Base-by-base conservation (phyloP, 2,329 filamentous ascomycete species). In the Fonsecaea multimorphosa region DNA sequence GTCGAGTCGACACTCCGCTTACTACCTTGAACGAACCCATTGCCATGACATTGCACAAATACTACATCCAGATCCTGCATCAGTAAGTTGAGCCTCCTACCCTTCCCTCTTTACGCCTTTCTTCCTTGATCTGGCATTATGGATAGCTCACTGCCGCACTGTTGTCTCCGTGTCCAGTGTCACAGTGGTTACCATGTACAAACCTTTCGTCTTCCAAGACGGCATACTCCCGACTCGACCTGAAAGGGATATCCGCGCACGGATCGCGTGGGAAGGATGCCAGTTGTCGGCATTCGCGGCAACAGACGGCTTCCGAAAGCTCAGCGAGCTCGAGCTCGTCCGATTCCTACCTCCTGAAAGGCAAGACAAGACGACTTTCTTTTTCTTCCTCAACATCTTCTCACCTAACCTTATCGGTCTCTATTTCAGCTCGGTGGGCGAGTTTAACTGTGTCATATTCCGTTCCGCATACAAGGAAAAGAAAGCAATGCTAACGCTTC, bases 261-360 rank as follows among this genome's bases (percentile, higher is more conserved):
- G 31, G 11, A 44, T 46, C 14, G 61, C 61, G 8, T 64, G 61
- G 61, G 61, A 64, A 19, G 49, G 32, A 16, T 64, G 55, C 31
- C 46, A 58, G 32, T 14, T 58, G 16, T 53, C 61, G 19, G 61
- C 61, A 6, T 64, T 36, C 3, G 56, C 61, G 2, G 61, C 61
- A 2, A 64, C 61, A n/a, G 61, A 53, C 61, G 40, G 54, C 27
- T 58, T 64, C 46, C 14, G 61, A 53, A 59, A 36, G 12, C 55
- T 64, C n/a, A 54, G 29, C 4, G 61, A 64, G 61, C 54, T 58
- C 2, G 61, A 64, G 9, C 36, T 64, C 19, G 52, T 64, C 14
- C 40, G 56, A 9, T 58, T 58, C 22, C 44, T 64, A 3, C 56
- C 55, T 16, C 61, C 61, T n/a, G 61, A 64, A 64, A 64, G 61